Evolutionary conservation across 1,139 yeast genomes (phyloP).

Genomic region (Pichia sp.): DNA sequence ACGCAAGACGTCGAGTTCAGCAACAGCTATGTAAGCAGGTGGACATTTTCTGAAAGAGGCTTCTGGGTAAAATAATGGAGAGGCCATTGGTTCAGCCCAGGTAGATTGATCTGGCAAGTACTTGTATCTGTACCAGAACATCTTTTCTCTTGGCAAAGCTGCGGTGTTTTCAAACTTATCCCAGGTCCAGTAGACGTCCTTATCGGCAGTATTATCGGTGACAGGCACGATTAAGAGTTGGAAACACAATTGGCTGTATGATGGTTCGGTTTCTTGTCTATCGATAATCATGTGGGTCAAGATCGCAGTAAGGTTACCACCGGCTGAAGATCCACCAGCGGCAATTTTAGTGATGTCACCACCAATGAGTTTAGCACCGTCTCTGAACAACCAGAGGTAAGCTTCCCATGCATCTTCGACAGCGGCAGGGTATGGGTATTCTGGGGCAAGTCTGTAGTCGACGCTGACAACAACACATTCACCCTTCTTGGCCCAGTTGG

Average conservation of each 20-base stretch:
- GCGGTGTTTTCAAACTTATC: neutral
- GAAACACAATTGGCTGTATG: neutral
- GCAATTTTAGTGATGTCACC: neutral
- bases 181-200: neutral
- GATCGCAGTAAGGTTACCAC: neutral
- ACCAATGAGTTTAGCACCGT: neutral
- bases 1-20: neutral
- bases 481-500: neutral
- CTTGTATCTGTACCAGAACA: neutral
- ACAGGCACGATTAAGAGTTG: neutral
- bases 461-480: neutral
- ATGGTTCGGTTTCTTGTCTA: neutral
- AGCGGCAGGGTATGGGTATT: neutral
- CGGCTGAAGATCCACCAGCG: neutral
- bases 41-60: neutral
- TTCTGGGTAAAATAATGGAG: neutral
- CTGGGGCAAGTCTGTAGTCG: neutral
- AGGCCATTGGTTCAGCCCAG: neutral
- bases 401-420: neutral
- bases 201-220: neutral
- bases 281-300: neutral
- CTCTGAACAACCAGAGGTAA: neutral
- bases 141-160: neutral
- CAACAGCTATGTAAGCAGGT: neutral
- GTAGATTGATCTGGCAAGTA: neutral